phyloP scores from a whole-genome alignment of 768 basidiomycete genomes.

The Kwoniella botswanensis region DNA sequence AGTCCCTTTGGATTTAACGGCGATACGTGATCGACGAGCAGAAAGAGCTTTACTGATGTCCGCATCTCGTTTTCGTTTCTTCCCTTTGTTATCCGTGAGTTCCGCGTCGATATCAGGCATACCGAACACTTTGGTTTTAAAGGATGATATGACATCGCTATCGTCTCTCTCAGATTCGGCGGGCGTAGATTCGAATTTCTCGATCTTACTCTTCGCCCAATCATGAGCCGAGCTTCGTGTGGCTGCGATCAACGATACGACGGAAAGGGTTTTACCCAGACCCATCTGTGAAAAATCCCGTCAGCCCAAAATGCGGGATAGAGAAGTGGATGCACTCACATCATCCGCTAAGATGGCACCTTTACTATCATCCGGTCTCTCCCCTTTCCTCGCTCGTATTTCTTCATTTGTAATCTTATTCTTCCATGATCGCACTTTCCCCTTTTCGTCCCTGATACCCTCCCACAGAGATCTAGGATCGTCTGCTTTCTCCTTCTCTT shows the following conservation, averaged over 20 bases:
- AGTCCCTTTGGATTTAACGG: conserved; percentile 76
- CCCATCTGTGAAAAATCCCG: conserved; percentile 74
- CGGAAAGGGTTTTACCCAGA: conserved; percentile 94
- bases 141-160: conserved; percentile 31
- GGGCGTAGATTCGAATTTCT: conserved; percentile 60
- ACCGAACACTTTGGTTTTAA: conserved; percentile 70
- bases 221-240: conserved; percentile 73
- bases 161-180: conserved; percentile 26
- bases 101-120: conserved; percentile 66
- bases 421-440: conserved; percentile 65
- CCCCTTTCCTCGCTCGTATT: conserved; percentile 55
- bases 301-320: conserved; percentile 4
- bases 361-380: conserved; percentile 67
- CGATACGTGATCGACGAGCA: conserved; percentile 43
- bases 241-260: conserved; percentile 88
- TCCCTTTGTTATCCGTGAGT: conserved; percentile 64
- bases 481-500: conserved; percentile 33
- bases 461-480: conserved; percentile 61
- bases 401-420: conserved; percentile 85
- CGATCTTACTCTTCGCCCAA: conserved; percentile 63
- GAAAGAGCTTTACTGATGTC: conserved; percentile 27
- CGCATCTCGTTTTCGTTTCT: conserved; percentile 71
- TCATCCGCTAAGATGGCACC: conserved; percentile 96
- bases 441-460: conserved; percentile 55
- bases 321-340: conserved; percentile 64